Evolutionary conservation across 1,284 basidiomycete genomes (phyloP), one percentile per base, ranked within the genome.

Genomic region (Tilletia indica): DNA sequence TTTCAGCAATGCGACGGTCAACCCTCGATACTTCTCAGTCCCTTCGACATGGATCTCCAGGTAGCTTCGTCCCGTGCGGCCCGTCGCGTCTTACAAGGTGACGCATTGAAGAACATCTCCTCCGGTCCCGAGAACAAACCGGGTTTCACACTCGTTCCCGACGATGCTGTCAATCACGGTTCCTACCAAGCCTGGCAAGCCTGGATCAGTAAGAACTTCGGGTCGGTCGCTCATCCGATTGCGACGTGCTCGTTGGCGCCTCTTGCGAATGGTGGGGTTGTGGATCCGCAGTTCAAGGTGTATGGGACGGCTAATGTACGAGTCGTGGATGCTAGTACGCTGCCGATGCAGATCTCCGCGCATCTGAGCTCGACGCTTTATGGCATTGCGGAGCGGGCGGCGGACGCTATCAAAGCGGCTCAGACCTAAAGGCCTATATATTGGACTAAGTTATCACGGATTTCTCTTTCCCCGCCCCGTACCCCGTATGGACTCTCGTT

Each of bases 181-280:
- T 68, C 74, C 5, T 79, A 77, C 71, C 39, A 38, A 31, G 42
- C 63, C 16, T 87, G 86, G 86, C 72, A 73, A n/a, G 72, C 68
- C 0, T 87, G 85, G 85, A 78, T 81, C 45, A 70, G 83, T 73
- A 70, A 85, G 73, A 72, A 73, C 79, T 56, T 81, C 72, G 70
- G 68, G 31, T 68, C 80, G 78, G 88, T 88, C n/a, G 85, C 85
- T 25, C 88, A 89, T 81, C 89, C 89, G 4, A 86, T 90, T 61
- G 89, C 88, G 0, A 90, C 89, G 0, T 87, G 87, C 1, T 85
- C 89, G 3, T 90, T 91, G 89, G 89, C 89, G 87, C 85, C 83
- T 51, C 85, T 86, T 45, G 86, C 85, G 2, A 85, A 89, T 4
- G 90, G 90, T 39, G 90, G 89, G 79, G 83, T 80, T 73, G 87